These are phyloP conservation scores for Cladophialophora psammophila DNA, from an alignment of 2,329 filamentous ascomycete species.

Conservation along the genomic window DNA sequence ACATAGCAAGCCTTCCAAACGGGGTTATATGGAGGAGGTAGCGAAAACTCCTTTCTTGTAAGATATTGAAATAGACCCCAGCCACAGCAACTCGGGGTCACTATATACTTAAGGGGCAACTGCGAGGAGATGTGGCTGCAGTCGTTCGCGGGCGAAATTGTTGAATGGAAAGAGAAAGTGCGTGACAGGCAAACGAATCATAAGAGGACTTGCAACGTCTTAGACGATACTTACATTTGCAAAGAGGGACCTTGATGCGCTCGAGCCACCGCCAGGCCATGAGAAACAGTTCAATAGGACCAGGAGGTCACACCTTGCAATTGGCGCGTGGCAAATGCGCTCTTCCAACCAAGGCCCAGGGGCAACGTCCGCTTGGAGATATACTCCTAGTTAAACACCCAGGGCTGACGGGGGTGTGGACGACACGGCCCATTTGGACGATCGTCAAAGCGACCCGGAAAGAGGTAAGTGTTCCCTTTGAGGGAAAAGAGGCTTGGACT, in stretches of 20 bases:
- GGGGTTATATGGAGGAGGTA: background rate
- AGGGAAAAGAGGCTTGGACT: conserved; percentile 22
- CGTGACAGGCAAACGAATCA: conserved; percentile 26
- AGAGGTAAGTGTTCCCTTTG: conserved; percentile 17
- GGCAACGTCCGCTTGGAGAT: conserved; percentile 20
- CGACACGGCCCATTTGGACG: conserved; percentile 16
- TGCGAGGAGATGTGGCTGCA: conserved; percentile 9
- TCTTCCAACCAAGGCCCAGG: conserved; percentile 9
- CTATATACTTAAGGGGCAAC: conserved; percentile 22
- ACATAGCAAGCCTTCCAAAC: conserved; percentile 8
- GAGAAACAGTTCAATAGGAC: conserved; percentile 12
- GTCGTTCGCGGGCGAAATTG: conserved; percentile 13
- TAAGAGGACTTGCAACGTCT: background rate
- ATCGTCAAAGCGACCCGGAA: conserved; percentile 17
- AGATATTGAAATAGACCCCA: conserved; percentile 5
- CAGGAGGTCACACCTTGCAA: conserved; percentile 21
- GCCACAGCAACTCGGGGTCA: conserved; percentile 10
- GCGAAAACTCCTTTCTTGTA: background rate
- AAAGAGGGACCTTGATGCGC: conserved; percentile 14
- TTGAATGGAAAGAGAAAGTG: conserved; percentile 15
- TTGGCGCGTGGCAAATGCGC: conserved; percentile 31
- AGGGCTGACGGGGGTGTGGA: conserved; percentile 16
- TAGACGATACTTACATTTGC: conserved; percentile 13
- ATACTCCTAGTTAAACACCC: conserved; percentile 9
- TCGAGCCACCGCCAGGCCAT: conserved; percentile 23